Conservation (phyloP, 345 rosid genomes). For the Cardiospermum halicacabum region DNA sequence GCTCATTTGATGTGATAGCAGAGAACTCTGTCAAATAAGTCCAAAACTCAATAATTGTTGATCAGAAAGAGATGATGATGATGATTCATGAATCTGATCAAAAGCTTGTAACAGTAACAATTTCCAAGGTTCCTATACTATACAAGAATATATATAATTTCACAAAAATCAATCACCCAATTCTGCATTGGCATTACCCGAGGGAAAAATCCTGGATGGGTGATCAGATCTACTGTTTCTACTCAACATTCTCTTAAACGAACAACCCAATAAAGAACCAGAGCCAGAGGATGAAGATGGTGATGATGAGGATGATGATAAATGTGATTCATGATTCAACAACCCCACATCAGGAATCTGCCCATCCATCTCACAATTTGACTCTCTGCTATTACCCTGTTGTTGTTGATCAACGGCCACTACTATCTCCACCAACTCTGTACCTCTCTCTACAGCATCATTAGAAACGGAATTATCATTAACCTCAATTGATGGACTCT, state of each 20-base stretch:
- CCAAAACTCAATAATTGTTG: no score
- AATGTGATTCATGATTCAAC: constrained; percentile 8
- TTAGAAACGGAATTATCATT: neutral
- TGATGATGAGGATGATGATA: constrained; percentile 5
- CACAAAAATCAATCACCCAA: constrained; percentile 15
- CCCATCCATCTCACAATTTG: constrained; percentile 15
- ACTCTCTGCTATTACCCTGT: constrained; percentile 16
- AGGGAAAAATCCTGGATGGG: constrained; percentile 38
- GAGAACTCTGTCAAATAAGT: no score
- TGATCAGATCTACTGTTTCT: constrained; percentile 46
- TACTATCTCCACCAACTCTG: constrained; percentile 20
- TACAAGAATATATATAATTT: neutral
- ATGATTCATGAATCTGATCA: no score
- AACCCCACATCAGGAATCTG: constrained; percentile 19
- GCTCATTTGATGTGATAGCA: no score
- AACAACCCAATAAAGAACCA: constrained; percentile 28
- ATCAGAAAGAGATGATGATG: no score
- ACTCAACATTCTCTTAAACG: constrained; percentile 69
- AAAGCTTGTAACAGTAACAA: neutral
- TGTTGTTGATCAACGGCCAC: constrained; percentile 9
- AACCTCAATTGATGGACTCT: neutral
- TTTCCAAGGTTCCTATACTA: constrained; percentile 14
- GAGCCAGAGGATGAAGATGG: constrained; percentile 18
- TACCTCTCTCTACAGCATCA: constrained; percentile 13
- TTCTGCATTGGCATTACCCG: constrained; percentile 11